A percentile compares a stretch with the other conserved stretches of the same genome.
phyloP scores from a whole-genome alignment of 1,284 basidiomycete genomes.

The Vanrija humicola region DNA sequence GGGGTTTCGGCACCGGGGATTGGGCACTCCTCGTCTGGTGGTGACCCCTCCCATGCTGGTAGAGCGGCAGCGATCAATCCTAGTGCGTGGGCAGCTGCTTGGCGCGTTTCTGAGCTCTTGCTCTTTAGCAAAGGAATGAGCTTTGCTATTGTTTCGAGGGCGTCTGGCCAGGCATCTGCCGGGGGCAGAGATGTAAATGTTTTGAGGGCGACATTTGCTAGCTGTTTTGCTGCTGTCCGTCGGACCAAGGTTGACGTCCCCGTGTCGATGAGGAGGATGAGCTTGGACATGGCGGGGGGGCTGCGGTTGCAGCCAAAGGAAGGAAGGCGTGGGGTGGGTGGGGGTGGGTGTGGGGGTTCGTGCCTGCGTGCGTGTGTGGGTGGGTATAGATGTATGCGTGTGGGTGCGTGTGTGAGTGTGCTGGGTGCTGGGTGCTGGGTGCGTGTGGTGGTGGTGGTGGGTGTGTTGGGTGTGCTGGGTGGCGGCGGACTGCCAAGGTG shows the following conservation, averaged over 20 bases:
- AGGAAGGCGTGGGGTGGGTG: not conserved
- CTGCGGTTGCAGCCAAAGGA: too few species aligned
- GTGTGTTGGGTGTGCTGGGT: not conserved
- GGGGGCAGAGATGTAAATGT: slow-evolving; percentile 29
- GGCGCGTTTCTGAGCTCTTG: slow-evolving; percentile 45
- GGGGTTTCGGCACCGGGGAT: slow-evolving; percentile 11
- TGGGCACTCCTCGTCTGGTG: slow-evolving; percentile 11
- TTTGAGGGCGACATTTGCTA: slow-evolving; percentile 44
- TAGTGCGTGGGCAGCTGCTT: slow-evolving; percentile 45
- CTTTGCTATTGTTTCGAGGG: slow-evolving; percentile 42
- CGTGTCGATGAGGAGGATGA: slow-evolving; percentile 48
- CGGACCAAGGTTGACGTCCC: slow-evolving; percentile 46
- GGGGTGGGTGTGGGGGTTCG: too few species aligned
- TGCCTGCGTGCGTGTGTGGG: not conserved
- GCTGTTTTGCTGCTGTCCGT: slow-evolving; percentile 47
- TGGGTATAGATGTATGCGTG: too few species aligned
- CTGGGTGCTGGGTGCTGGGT: too few species aligned
- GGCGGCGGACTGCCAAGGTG: slow-evolving; percentile 19
- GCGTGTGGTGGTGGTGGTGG: not conserved
- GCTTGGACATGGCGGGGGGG: slow-evolving; percentile 27
- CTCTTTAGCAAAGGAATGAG: slow-evolving; percentile 44
- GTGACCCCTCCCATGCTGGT: slow-evolving; percentile 5
- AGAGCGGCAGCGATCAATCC: slow-evolving; percentile 34
- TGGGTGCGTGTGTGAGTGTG: not conserved
- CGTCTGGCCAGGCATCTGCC: slow-evolving; percentile 47